Conservation (phyloP, 345 rosid genomes). For the Populus davidiana region DNA sequence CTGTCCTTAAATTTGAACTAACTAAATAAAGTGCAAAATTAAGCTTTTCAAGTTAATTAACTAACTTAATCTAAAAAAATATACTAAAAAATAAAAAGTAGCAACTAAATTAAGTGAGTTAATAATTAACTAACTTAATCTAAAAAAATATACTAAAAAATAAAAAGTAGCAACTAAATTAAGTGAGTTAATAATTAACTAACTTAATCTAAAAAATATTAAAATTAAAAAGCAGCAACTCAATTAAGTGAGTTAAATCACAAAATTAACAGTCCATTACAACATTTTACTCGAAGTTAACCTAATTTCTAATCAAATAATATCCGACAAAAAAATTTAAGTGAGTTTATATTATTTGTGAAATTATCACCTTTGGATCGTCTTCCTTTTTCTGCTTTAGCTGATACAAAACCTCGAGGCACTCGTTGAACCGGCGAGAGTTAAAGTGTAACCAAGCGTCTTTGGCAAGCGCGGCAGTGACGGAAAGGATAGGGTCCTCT, state of each 20-base stretch:
- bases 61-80: not conserved
- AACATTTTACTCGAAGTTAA: not conserved
- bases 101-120: not conserved
- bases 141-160: not conserved
- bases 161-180: not conserved
- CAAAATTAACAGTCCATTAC: not conserved
- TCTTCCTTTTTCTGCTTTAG: slow-evolving; percentile 56
- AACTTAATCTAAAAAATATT: not conserved
- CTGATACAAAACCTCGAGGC: slow-evolving; percentile 61
- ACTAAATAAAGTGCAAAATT: not conserved
- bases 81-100: not conserved
- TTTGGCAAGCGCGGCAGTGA: slow-evolving; percentile 56
- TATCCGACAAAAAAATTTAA: not conserved
- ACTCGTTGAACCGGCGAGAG: slow-evolving; percentile 67
- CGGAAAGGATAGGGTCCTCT: slow-evolving; percentile 25
- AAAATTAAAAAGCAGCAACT: not conserved
- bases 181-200: not conserved
- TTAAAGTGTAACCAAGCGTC: slow-evolving; percentile 69
- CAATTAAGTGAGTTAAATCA: not conserved
- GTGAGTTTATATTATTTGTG: not conserved
- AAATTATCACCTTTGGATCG: slow-evolving; percentile 70
- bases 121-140: not conserved
- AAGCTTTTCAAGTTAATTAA: not conserved
- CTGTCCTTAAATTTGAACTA: not conserved
- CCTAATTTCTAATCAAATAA: not conserved